Evolutionary conservation across 495 filamentous ascomycete genomes (phyloP).

Genomic region (Penicillium maclennaniae): DNA sequence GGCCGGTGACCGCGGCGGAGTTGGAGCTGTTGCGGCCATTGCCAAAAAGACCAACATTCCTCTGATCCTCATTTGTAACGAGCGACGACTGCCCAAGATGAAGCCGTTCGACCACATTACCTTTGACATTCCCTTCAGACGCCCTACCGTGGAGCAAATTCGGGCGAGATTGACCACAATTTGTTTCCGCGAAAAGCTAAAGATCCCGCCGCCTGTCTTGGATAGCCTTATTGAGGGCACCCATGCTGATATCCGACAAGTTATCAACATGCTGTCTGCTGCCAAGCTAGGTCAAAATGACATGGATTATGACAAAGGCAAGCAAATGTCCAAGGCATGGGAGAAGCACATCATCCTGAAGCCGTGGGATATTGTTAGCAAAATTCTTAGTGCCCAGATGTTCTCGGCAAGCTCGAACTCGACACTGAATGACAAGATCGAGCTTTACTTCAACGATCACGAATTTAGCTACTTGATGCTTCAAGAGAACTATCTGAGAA

Average conservation of each 20-base stretch:
- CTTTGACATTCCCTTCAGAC: slow-evolving; percentile 79
- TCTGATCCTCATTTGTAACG: slow-evolving; percentile 97
- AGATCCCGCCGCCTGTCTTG: slow-evolving; percentile 80
- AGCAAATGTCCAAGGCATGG: slow-evolving; percentile 94
- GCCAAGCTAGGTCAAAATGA: slow-evolving; percentile 77
- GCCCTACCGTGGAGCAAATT: slow-evolving; percentile 84
- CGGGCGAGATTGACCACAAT: slow-evolving; percentile 89
- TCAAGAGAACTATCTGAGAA: slow-evolving; percentile 93
- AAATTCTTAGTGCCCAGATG: slow-evolving; percentile 83
- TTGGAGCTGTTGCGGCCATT: slow-evolving; percentile 86
- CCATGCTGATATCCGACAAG: slow-evolving; percentile 91
- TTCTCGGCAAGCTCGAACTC: slow-evolving; percentile 76
- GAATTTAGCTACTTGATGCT: slow-evolving; percentile 97
- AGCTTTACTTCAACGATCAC: slow-evolving; percentile 98
- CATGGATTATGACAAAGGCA: slow-evolving; percentile 78
- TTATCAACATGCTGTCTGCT: slow-evolving; percentile 97
- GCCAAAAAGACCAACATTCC: slow-evolving; percentile 94
- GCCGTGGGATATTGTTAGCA: slow-evolving; percentile 95
- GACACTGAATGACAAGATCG: slow-evolving; percentile 93
- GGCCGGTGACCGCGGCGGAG: slow-evolving; percentile 91
- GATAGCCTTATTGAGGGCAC: slow-evolving; percentile 94
- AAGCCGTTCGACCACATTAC: slow-evolving; percentile 88
- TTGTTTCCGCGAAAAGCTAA: slow-evolving; percentile 85
- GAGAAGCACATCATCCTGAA: slow-evolving; percentile 95
- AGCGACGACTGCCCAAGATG: slow-evolving; percentile 91